Base-by-base conservation (phyloP, 2,329 filamentous ascomycete genomes). In the Chaetomium sp. region DNA sequence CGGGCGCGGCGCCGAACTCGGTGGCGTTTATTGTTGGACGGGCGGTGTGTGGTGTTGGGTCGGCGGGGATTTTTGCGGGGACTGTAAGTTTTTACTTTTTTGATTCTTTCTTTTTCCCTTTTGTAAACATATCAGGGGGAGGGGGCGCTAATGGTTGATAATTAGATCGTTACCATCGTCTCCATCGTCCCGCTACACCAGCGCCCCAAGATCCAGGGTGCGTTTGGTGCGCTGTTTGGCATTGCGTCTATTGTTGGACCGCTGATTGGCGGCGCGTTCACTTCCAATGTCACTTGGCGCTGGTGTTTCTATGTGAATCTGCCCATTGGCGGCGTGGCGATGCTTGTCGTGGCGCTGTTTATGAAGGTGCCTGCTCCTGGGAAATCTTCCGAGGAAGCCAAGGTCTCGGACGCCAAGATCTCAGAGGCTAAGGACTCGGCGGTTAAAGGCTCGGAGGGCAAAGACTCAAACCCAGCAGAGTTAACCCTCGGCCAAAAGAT, bases 221-320 rank as follows among this genome's bases (percentile, higher is more conserved):
- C 68, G 4, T 66, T 72, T 36, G 69, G 68, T 6, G 58, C 53
- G 10, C 66, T 68, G 54, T 71, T 71, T 49, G 70, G 68, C 8
- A 57, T 72, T 14, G 69, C 67, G 2, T 65, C 69, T 9, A 67
- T 68, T 9, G 56, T 71, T 10, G 69, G 70, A 1, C 71, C 71
- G 35, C 53, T 71, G 0, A 61, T 72, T 1, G 71, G 69, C 8
- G 70, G 71, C 34, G 68, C 67, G 27, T 71, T 73, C 45, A 70
- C 70, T 1, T 65, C 69, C 10, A 56, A 67, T 27, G 60, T 69
- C 7, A 71, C 68, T 5, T 74, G 72, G 72, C 60, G 72, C 49
- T 74, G 71, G 71, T 74, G 71, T 54, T 74, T 74, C 61, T 74
- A 70, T 60, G 72, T 74, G 59, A 74, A 74, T 55, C 59, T 74